Evolutionary conservation across 768 basidiomycete species (phyloP).

Genomic region (Tricholoma bakamatsutake): DNA sequence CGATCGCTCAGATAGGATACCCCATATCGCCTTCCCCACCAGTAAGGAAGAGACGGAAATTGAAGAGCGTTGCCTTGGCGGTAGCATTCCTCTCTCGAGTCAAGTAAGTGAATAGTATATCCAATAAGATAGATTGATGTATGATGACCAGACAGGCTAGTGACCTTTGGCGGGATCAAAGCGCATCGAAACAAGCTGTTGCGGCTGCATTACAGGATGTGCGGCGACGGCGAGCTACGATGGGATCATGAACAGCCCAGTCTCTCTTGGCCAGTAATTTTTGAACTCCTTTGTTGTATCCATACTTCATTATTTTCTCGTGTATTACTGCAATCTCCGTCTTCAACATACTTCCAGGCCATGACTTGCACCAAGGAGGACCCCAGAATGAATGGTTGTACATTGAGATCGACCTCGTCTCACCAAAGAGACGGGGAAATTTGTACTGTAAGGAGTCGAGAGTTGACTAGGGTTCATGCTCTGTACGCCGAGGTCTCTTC

Average conservation of each 20-base stretch:
- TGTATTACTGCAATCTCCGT: not conserved
- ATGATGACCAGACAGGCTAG: constrained; percentile 46
- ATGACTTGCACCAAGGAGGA: not conserved
- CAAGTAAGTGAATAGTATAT: constrained; percentile 39
- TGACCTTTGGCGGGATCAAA: constrained; percentile 57
- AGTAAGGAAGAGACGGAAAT: constrained; percentile 36
- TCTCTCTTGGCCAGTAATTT: not conserved
- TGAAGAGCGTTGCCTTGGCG: constrained; percentile 52
- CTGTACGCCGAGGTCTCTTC: constrained; percentile 23
- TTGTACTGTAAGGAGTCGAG: not conserved
- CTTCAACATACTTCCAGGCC: not conserved
- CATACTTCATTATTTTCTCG: not conserved
- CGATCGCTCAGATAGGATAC: constrained; percentile 74
- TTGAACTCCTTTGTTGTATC: constrained; percentile 7
- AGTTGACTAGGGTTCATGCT: not conserved
- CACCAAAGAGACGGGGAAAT: not conserved
- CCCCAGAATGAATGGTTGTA: not conserved
- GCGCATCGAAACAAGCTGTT: constrained; percentile 54
- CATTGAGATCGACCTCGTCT: not conserved
- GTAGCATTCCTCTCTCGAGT: constrained; percentile 61
- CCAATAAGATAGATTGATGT: not conserved
- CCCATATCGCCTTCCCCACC: constrained; percentile 36
- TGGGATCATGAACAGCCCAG: constrained; percentile 6
- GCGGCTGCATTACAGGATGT: constrained; percentile 67
- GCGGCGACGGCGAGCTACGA: constrained; percentile 39